Evolutionary conservation across 352 stramenopile genomes (phyloP), one percentile per base, ranked within the genome.

Genomic region (Globisporangium barbulae): DNA sequence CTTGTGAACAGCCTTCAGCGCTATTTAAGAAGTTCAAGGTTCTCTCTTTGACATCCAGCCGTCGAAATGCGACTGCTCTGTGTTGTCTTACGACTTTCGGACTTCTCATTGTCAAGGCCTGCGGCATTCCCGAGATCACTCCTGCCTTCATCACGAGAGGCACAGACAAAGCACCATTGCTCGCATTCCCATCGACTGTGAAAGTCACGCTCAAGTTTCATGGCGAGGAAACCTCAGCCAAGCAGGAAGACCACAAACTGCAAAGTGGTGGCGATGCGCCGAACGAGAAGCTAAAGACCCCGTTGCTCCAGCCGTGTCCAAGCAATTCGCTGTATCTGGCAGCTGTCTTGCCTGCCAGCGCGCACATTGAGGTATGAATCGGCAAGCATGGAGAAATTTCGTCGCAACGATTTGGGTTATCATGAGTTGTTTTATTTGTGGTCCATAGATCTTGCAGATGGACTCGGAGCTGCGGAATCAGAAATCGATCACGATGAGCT

Each of bases 401-500:
- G 25, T 22, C 25, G 47, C 37, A 15, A 12, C 10, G 50, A 49
- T 45, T 7, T 39, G 28, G 49, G 6, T 25, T 22, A 22, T 13
- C 21, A 15, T 39, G 19, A 42, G 5, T 17, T 15, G 30, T 35
- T 25, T 12, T 35, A 7, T 10, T 52, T 45, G 22, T n/a, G 25
- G 22, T 1, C 39, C 10, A 9, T 25, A 90, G 83, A 76, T 92
- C 31, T 64, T 92, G 1, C 79, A 89, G 56, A 75, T 92, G 63
- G 81, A 87, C 44, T 78, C 78, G n/a, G 81, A 89, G 50, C 67
- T 87, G 33, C 71, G 78, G 2, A 83, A 84, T 53, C 81, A 88
- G 47, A 90, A 90, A 48, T 76, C 74, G 37, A 75, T 92, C 59
- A 71, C 74, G 25, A 74, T 92, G 69, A 71, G 81, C 41, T 72